Conservation (phyloP, 345 rosid species). For the Cochlearia excelsa region DNA sequence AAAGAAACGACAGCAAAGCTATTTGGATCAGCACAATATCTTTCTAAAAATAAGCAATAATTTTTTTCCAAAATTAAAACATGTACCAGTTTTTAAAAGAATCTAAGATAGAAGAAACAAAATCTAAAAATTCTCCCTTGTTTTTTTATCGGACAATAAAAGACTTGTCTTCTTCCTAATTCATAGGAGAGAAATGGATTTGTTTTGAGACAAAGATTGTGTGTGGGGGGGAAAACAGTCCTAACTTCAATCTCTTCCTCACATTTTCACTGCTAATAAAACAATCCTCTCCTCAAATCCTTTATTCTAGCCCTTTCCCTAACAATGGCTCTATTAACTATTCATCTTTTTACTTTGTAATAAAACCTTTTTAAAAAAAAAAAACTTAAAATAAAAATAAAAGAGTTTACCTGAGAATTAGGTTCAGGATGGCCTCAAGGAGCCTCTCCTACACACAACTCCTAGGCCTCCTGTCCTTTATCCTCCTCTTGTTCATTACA, state of each 20-base stretch:
- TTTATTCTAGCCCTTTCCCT: conserved; percentile 32
- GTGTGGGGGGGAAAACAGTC: conserved; percentile 18
- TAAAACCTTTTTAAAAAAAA: not conserved
- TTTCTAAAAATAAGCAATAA: too few relatives aligned
- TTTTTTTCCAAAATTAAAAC: too few relatives aligned
- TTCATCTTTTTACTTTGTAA: conserved; percentile 29
- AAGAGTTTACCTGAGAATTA: conserved; percentile 34
- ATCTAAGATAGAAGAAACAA: too few relatives aligned
- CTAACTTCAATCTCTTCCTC: conserved; percentile 38
- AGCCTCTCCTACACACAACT: conserved; percentile 36
- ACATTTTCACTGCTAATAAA: conserved; percentile 34
- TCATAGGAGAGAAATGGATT: conserved; percentile 19
- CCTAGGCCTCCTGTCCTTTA: conserved; percentile 70
- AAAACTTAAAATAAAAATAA: conserved; percentile 16
- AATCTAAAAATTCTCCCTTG: conserved; percentile 24
- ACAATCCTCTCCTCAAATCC: conserved; percentile 28
- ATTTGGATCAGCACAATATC: too few relatives aligned
- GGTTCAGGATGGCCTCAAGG: conserved; percentile 66
- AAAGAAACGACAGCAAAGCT: too few relatives aligned
- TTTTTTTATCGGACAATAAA: conserved; percentile 21
- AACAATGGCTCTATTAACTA: conserved; percentile 37
- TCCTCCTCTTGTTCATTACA: conserved; percentile 37
- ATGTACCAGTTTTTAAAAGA: too few relatives aligned
- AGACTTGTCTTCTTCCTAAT: conserved; percentile 30
- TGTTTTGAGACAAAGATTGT: conserved; percentile 25